Evolutionary conservation across 371 early-diverging fungal species (phyloP).

Genomic region (Capniomyces stellatus): DNA sequence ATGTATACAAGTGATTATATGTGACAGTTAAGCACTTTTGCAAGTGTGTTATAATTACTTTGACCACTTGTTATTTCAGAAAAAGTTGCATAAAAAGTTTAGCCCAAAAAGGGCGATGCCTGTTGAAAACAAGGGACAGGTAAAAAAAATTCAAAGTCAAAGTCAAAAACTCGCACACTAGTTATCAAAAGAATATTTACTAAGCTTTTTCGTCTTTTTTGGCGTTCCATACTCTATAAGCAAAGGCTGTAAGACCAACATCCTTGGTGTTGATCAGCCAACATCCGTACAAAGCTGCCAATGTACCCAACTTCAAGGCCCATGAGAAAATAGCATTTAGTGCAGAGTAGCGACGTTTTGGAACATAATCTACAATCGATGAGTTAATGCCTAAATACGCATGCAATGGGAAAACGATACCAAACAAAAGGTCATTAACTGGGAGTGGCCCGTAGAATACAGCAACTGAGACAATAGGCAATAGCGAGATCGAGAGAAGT

Average conservation of each 20-base stretch:
- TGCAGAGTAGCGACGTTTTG: constrained; percentile 41
- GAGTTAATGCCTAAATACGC: constrained; percentile 57
- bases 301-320: constrained; percentile 47
- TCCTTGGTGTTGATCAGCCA: constrained; percentile 91
- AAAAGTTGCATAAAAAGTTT: no score
- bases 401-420: constrained; percentile 77
- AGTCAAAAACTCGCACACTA: no score
- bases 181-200: no score
- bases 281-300: constrained; percentile 59
- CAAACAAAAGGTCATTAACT: constrained; percentile 69
- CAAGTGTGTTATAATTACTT: no score
- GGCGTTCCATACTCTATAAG: constrained; percentile 64
- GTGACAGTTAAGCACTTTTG: no score
- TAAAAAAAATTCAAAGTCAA: no score
- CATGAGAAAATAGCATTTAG: constrained; percentile 40
- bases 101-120: no score
- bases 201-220: constrained; percentile 10
- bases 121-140: no score
- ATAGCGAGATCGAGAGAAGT: neutral
- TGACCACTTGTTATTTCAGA: no score
- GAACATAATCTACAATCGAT: constrained; percentile 63
- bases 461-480: constrained; percentile 61
- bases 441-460: constrained; percentile 62
- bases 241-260: constrained; percentile 76
- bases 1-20: no score